Percentiles rank a stretch among this genome's conserved stretches.
Evolutionary conservation across 441 rosid genomes (phyloP).

Genomic region (Euphorbia schlechtendalii): DNA sequence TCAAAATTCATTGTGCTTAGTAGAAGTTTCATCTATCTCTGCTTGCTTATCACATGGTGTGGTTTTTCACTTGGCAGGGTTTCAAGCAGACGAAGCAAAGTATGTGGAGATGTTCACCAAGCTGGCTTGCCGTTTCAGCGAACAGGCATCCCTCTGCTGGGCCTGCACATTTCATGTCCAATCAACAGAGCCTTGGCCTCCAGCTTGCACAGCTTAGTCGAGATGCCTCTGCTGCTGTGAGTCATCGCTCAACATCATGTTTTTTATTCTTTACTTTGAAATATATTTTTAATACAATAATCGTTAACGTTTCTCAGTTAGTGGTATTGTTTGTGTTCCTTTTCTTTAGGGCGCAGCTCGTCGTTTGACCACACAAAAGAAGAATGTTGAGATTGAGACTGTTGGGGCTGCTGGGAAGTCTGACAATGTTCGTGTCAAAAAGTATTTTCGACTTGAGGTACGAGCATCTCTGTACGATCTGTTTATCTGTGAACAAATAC

Average conservation of each 20-base stretch:
- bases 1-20: not conserved
- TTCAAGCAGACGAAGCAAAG: conserved; percentile 79
- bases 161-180: conserved; percentile 79
- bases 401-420: conserved; percentile 76
- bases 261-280: not conserved
- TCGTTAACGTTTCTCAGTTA: not conserved
- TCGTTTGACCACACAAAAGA: conserved; percentile 60
- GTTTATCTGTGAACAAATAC: too few species aligned
- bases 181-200: conserved; percentile 85
- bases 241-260: conserved; percentile 22
- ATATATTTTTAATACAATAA: not conserved
- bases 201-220: conserved; percentile 94
- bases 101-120: conserved; percentile 59
- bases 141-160: conserved; percentile 64
- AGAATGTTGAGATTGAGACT: conserved; percentile 73
- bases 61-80: conserved; percentile 44
- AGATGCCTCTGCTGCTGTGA: conserved; percentile 98
- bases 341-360: conserved; percentile 87
- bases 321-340: conserved; percentile 7
- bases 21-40: too few species aligned
- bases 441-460: conserved; percentile 82
- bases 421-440: conserved; percentile 54
- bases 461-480: not conserved
- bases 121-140: conserved; percentile 87
- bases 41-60: too few species aligned